These are phyloP conservation scores for Tephrocybe sp. DNA, from an alignment of 768 basidiomycete species.

Conservation along the genomic window DNA sequence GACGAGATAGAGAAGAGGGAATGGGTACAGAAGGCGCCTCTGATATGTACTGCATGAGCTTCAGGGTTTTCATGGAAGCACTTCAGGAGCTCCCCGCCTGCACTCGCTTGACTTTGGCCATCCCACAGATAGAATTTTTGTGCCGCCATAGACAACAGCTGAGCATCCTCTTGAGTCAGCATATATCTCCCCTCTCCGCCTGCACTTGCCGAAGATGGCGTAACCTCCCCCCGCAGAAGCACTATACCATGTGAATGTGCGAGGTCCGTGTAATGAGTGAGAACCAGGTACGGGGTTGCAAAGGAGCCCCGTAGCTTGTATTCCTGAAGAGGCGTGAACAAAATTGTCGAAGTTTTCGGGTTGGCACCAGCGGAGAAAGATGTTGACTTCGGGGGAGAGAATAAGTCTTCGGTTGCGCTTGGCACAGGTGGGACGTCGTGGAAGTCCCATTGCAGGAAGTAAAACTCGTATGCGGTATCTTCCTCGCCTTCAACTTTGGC, in stretches of 20 bases:
- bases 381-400: constrained; percentile 31
- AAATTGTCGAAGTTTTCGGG: constrained; percentile 66
- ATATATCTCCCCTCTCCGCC: constrained; percentile 47
- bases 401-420: constrained; percentile 42
- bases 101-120: constrained; percentile 27
- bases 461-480: constrained; percentile 68
- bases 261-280: constrained; percentile 92
- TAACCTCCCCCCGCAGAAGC: constrained; percentile 89
- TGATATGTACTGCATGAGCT: constrained; percentile 28
- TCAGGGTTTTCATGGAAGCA: constrained; percentile 77
- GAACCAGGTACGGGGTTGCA: constrained; percentile 86
- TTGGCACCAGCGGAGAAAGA: constrained; percentile 25
- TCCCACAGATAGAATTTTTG: constrained; percentile 86
- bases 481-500: constrained; percentile 26
- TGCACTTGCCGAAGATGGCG: constrained; percentile 51
- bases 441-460: constrained; percentile 88
- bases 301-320: constrained; percentile 83
- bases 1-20: constrained; percentile 53
- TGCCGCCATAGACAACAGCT: constrained; percentile 72
- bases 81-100: constrained; percentile 52
- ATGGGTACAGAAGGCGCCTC: constrained; percentile 56
- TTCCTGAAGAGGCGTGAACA: constrained; percentile 92
- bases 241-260: constrained; percentile 76
- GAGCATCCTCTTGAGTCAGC: constrained; percentile 79
- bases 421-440: constrained; percentile 68